These are phyloP conservation scores for Pecoramyces ruminantium DNA, from an alignment of 192 early-diverging fungal genomes.

Conservation along the genomic window DNA sequence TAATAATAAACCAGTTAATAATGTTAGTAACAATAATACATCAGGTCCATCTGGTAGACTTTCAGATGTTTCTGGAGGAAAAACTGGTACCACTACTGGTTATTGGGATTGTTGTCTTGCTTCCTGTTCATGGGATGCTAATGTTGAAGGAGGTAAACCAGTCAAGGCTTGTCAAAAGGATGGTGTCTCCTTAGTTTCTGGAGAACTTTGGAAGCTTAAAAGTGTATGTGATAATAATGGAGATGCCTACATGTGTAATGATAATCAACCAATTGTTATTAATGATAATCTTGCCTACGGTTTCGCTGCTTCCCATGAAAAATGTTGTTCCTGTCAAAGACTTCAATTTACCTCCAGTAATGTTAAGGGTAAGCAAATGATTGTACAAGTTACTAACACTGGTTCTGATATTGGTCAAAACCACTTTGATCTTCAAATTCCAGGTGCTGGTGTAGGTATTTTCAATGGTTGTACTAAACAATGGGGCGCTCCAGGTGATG, in stretches of 20 bases:
- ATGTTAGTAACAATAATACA: too few relatives aligned
- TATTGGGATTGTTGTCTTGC: too few relatives aligned
- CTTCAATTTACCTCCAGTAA: neutral
- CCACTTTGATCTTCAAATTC: conserved; percentile 2
- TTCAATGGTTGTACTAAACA: conserved; percentile 1
- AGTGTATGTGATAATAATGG: neutral
- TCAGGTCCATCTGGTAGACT: too few relatives aligned
- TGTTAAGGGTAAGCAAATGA: neutral
- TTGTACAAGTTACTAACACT: conserved; percentile 1
- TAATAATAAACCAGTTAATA: too few relatives aligned
- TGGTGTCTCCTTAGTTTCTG: too few relatives aligned
- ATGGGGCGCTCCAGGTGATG: conserved; percentile 1
- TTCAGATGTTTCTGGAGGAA: too few relatives aligned
- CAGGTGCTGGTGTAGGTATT: conserved; percentile 1
- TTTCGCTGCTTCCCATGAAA: neutral
- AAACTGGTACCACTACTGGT: too few relatives aligned
- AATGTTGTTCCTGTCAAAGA: neutral
- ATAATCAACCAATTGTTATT: neutral
- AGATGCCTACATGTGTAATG: neutral
- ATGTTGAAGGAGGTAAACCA: too few relatives aligned
- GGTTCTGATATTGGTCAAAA: neutral
- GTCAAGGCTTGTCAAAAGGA: too few relatives aligned
- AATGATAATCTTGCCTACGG: neutral
- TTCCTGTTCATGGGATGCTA: too few relatives aligned
- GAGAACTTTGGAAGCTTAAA: too few relatives aligned